Base-by-base conservation (phyloP, 2,329 filamentous ascomycete genomes). In the Fusarium sp. region DNA sequence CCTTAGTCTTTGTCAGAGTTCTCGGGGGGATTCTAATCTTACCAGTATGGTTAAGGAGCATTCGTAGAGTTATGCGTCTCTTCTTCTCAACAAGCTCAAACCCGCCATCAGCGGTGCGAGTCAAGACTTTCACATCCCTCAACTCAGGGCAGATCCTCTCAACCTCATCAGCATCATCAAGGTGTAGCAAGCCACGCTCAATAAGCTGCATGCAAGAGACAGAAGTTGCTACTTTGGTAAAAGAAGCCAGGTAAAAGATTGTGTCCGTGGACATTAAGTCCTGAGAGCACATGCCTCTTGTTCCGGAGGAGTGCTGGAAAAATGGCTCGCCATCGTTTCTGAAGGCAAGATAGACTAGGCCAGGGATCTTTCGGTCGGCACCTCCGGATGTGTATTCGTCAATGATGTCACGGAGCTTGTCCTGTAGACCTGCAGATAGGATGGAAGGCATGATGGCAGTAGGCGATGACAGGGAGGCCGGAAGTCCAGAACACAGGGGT, bases 151-250 rank as follows among this genome's bases (percentile, higher is more conserved):
- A 57, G 16, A 57, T 57, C 9, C 55, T 57, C 35, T 57, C 55
- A n/a, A 57, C 55, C 5, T 57, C 33, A 14, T 40, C 22, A 14
- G 55, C 55, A 20, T 57, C 35, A 9, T 57, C 35, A 1, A 57
- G 22, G 9, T 27, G 59, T 2, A 62, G 12, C 17, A 36, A 16
- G 0, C 42, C 42, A 24, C 46, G 16, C 22, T 56, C 61, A 6
- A 63, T 27, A 27, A 63, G 61, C 16, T 63, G 61, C 61, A 63
- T 63, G 22, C 61, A 63, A 16, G 61, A 24, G n/a, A 57, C 61
- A 31, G 46, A 63, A 16, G 46, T 40, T 14, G 27, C 49, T 12
- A 63, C 14, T n/a, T 63, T 63, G 17, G 61, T 63, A 27, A 63
- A 63, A 10, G 61, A 63, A 20, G 61, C 61, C 10, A 63, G 11